Base-by-base conservation (phyloP, 2,329 filamentous ascomycete species). In the Ceratocystis cubensis region DNA sequence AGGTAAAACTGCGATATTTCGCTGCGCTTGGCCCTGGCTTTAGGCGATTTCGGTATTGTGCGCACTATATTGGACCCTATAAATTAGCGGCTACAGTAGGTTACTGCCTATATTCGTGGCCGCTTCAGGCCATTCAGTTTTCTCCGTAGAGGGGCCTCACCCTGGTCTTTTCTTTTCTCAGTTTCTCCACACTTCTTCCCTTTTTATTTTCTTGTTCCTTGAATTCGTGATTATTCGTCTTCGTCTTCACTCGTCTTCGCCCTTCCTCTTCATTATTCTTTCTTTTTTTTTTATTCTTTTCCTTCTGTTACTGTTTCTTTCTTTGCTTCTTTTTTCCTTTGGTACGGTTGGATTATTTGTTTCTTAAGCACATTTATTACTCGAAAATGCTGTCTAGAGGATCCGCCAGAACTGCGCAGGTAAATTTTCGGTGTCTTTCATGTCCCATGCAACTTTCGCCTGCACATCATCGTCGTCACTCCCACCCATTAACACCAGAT, bases 311-410 rank as follows among this genome's bases (percentile, higher is more conserved):
- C 41, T 44, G 67, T 65, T 69, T 66, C 65, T 68, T 68, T 68
- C 57, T 67, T 57, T 61, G 48, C 50, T 67, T 68, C 64, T 48
- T 17, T 41, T 30, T 30, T 33, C 28, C 8, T 10, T 57, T 57
- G 53, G 22, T 57, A 57, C 53, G 53, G 53, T 57, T 33, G 53
- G 53, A 57, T 57, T 62, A 37, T 64, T 61, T 65, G 28, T 57
- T 63, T 57, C 65, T 64, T 65, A 41, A 65, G 48, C 37, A 53
- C 50, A 65, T 45, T 63, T 22, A 61, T 25, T 59, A 17, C 75
- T 50, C 46, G 2, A 81, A 72, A 70, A 85, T 85, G 82, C 74
- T 85, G 76, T 84, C 82, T 75, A 81, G 81, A 76, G 80, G 79
- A 76, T 81, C 82, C 73, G 71, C 79, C 71, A 75, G 80, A 75